Base-by-base conservation (phyloP, 169 alveolate genomes). In the Cystoisospora suis region DNA sequence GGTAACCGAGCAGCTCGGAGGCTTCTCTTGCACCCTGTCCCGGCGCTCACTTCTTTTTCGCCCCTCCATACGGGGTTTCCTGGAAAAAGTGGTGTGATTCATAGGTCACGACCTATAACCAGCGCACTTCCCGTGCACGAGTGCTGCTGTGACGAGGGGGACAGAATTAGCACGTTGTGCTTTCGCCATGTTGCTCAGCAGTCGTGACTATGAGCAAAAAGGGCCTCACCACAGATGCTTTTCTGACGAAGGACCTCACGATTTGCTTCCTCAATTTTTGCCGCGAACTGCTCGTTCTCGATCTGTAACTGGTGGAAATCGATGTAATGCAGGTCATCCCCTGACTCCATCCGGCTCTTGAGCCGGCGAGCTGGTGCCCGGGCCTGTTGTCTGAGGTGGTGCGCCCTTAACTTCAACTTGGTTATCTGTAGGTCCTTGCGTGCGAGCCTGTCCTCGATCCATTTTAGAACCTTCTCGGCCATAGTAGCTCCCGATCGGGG, bases 251-350 rank as follows among this genome's bases (percentile, higher is more conserved):
- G 89, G 44, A 97, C 93, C 87, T 96, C 96, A 70, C 94, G 92
- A 88, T 97, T 97, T n/a, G 97, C 95, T 47, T 96, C 98, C 92
- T 96, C 98, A 49, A 97, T 96, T 81, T 95, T 97, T 56, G 93
- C 95, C 3, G 97, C 99, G 85, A 96, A 96, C 91, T 96, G 97
- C 87, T 96, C 95, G 89, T 97, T 97, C 75, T 97, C 99, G 38
- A 97, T 97, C 91, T 97, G 95, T 81, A 97, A 93, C 92, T 97
- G 96, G 93, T 97, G 98, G 81, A 97, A 96, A 93, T 97, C 99
- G 91, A 97, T 96, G 61, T 94, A 95, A 91, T 96, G 96, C 83
- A 96, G 77, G 56, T 95, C 98, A 88, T 96, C 97, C 47, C 97
- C 97, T 94, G 94, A 90, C 87, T 96, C 97, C 42, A 23, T 29